These are phyloP conservation scores for Dactylellina haptotyla DNA, from an alignment of 2,329 filamentous ascomycete species.

Conservation along the genomic window DNA sequence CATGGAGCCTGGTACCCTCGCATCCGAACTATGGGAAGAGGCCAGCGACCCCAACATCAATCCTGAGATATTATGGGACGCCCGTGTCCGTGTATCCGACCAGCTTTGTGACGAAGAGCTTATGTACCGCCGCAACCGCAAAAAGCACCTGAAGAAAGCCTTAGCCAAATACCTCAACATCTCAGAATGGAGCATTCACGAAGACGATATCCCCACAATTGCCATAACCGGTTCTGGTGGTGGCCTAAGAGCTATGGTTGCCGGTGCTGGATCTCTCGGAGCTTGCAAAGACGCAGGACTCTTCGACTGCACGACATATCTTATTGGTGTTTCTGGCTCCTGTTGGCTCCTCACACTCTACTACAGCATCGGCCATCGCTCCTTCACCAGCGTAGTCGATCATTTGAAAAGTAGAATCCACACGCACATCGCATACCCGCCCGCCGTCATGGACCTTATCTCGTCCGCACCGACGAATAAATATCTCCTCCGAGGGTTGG, in stretches of 20 bases:
- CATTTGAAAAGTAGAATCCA: slow-evolving; percentile 87
- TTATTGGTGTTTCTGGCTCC: slow-evolving; percentile 91
- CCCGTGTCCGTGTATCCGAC: slow-evolving; percentile 81
- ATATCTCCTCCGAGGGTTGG: slow-evolving; percentile 83
- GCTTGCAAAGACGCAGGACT: slow-evolving; percentile 86
- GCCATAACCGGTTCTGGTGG: slow-evolving; percentile 95
- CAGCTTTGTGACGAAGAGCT: slow-evolving; percentile 86
- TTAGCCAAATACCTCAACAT: slow-evolving; percentile 84
- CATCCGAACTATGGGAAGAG: slow-evolving; percentile 92
- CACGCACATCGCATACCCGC: slow-evolving; percentile 92
- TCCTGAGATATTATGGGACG: slow-evolving; percentile 85
- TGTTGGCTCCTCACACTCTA: slow-evolving; percentile 95
- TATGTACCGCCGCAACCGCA: slow-evolving; percentile 75
- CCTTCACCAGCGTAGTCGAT: slow-evolving; percentile 76
- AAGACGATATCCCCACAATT: slow-evolving; percentile 91
- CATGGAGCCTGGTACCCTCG: slow-evolving; percentile 85
- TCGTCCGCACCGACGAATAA: slow-evolving; percentile 94
- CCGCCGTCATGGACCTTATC: slow-evolving; percentile 80
- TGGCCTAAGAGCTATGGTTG: slow-evolving; percentile 86
- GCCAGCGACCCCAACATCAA: slow-evolving; percentile 84
- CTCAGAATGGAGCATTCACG: slow-evolving; percentile 81
- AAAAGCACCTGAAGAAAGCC: slow-evolving; percentile 74
- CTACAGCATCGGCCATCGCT: slow-evolving; percentile 77
- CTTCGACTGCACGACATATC: slow-evolving; percentile 94
- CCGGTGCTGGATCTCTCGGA: slow-evolving; percentile 85